Evolutionary conservation across 495 filamentous ascomycete genomes (phyloP).

Genomic region (Talaromyces liani): DNA sequence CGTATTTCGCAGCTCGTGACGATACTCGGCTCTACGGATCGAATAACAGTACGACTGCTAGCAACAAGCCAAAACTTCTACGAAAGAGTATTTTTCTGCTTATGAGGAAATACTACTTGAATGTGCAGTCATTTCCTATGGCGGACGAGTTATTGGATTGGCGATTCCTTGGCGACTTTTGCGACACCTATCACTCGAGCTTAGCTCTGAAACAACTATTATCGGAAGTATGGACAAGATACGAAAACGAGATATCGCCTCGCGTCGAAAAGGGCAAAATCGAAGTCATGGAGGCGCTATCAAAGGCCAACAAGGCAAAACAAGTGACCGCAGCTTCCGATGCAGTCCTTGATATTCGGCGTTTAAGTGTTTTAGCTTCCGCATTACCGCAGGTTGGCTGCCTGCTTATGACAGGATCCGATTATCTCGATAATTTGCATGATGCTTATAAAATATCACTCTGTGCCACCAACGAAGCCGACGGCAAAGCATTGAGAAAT

Average conservation of each 20-base stretch:
- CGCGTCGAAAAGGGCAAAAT: constrained; percentile 41
- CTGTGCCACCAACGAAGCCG: constrained; percentile 36
- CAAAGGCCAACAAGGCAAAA: constrained; percentile 1
- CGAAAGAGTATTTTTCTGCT: constrained; percentile 58
- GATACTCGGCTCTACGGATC: constrained; percentile 25
- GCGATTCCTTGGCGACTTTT: constrained; percentile 29
- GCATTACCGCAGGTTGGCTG: constrained; percentile 30
- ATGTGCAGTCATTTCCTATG: constrained; percentile 11
- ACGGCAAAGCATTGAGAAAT: constrained; percentile 40
- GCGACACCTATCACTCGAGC: constrained; percentile 32
- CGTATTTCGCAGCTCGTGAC: constrained; percentile 41
- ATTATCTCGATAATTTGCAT: constrained; percentile 71
- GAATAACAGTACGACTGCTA: background rate
- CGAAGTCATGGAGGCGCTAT: constrained; percentile 38
- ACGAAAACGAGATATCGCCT: constrained; percentile 28
- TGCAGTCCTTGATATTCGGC: constrained; percentile 26
- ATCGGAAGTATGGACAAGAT: constrained; percentile 28
- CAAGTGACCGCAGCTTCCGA: constrained; percentile 31
- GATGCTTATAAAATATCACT: constrained; percentile 46
- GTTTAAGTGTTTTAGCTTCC: constrained; percentile 33
- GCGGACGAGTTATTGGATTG: constrained; percentile 27
- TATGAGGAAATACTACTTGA: constrained; percentile 34
- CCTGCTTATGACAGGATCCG: constrained; percentile 72
- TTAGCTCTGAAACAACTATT: constrained; percentile 37
- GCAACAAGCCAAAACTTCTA: constrained; percentile 45